Evolutionary conservation across 345 rosid species (phyloP).

Genomic region (Eucalyptus regnans): DNA sequence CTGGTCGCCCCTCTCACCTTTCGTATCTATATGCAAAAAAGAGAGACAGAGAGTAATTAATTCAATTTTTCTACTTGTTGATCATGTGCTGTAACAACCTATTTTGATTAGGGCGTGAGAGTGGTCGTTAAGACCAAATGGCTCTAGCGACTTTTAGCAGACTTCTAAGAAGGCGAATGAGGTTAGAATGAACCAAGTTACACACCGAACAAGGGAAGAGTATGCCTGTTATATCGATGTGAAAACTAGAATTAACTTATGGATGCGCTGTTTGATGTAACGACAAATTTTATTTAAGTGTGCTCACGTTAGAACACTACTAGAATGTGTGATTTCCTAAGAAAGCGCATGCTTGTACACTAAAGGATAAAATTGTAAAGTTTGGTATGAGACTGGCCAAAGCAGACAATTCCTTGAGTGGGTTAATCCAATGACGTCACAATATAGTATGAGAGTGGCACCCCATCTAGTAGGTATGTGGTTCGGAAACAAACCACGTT

Average conservation of each 20-base stretch:
- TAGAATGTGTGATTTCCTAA: accelerated
- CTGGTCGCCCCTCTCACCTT: background rate
- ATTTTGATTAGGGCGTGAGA: accelerated
- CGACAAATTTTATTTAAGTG: no score
- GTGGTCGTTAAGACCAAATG: background rate
- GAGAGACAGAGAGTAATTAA: accelerated
- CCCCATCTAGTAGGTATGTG: background rate
- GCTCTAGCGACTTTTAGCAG: background rate
- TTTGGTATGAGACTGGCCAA: background rate
- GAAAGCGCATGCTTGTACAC: background rate
- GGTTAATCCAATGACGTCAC: background rate
- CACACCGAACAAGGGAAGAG: background rate
- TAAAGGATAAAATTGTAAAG: no score
- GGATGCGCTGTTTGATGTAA: background rate
- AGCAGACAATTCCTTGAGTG: no score
- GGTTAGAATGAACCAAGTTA: background rate
- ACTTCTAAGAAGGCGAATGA: background rate
- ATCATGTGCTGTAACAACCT: background rate
- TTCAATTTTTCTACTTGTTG: background rate
- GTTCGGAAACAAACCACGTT: accelerated
- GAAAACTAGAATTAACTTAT: no score
- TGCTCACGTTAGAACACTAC: background rate
- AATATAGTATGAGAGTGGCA: no score
- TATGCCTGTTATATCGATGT: background rate
- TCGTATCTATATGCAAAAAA: background rate